Percentiles rank a stretch among this genome's conserved stretches.
Conservation (phyloP, 495 filamentous ascomycete species). For the Lineolata rhizophorae region DNA sequence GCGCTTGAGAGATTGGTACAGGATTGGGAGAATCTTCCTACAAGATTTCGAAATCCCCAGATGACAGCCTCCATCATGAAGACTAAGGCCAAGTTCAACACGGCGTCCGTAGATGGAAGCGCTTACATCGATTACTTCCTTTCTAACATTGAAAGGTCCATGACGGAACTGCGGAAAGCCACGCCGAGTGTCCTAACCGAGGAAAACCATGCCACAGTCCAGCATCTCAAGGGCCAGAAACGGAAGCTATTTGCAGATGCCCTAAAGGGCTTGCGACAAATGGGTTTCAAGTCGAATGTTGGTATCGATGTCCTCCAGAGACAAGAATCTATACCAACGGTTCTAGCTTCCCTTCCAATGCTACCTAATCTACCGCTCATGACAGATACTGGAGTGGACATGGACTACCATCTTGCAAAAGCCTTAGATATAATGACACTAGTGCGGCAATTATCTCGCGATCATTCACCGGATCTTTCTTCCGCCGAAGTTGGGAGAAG, state of each 20-base stretch:
- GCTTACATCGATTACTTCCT: slow-evolving; percentile 44
- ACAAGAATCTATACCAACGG: slow-evolving; percentile 44
- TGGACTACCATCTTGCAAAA: too few species aligned
- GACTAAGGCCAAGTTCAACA: slow-evolving; percentile 28
- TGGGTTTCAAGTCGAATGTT: slow-evolving; percentile 73
- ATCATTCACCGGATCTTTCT: slow-evolving; percentile 69
- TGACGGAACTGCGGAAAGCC: slow-evolving; percentile 50
- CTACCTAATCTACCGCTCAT: slow-evolving; percentile 19
- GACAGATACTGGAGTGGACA: slow-evolving; percentile 1
- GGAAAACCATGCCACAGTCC: slow-evolving; percentile 59
- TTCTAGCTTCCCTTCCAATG: slow-evolving; percentile 31
- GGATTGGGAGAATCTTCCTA: slow-evolving; percentile 40
- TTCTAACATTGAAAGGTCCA: slow-evolving; percentile 39
- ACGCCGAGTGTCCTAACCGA: slow-evolving; percentile 58
- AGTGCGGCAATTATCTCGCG: slow-evolving; percentile 37
- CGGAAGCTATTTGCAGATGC: slow-evolving; percentile 79
- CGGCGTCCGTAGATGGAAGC: slow-evolving; percentile 29
- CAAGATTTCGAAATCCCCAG: slow-evolving; percentile 44
- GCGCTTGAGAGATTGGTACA: too few species aligned
- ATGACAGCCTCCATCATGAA: slow-evolving; percentile 42
- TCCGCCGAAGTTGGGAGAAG: slow-evolving; percentile 54
- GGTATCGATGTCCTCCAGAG: slow-evolving; percentile 41
- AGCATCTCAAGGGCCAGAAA: slow-evolving; percentile 77
- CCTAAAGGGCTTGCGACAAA: slow-evolving; percentile 53
- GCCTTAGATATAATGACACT: slow-evolving; percentile 46